Evolutionary conservation across 148 eudicot species (phyloP).

Genomic region (Vaccinium corymbosum): DNA sequence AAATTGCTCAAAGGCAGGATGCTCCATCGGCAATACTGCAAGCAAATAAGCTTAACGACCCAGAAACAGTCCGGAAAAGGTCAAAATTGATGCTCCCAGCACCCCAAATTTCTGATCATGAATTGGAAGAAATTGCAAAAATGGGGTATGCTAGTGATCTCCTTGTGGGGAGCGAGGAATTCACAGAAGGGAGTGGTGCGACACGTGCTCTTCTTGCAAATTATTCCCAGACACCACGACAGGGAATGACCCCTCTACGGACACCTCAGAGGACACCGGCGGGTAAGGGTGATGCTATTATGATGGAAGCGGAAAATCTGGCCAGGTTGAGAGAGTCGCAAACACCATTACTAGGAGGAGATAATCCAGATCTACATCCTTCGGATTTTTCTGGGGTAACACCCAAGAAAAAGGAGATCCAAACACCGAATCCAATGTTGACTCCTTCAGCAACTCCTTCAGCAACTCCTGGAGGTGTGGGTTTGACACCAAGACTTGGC

Average conservation of each 20-base stretch:
- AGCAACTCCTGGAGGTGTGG: constrained; percentile 73
- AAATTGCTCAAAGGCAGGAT: constrained; percentile 88
- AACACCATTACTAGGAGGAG: constrained; percentile 94
- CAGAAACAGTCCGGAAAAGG: constrained; percentile 83
- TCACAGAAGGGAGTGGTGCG: constrained; percentile 88
- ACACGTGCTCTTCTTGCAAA: constrained; percentile 89
- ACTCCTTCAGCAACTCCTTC: constrained; percentile 84
- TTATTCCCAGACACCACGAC: constrained; percentile 91
- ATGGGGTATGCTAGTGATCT: constrained; percentile 76
- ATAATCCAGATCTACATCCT: constrained; percentile 92
- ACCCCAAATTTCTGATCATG: constrained; percentile 93
- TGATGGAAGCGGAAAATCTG: constrained; percentile 99
- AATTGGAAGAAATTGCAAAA: constrained; percentile 90
- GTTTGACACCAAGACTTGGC: constrained; percentile 78
- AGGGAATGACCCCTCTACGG: constrained; percentile 85
- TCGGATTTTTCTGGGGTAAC: constrained; percentile 99
- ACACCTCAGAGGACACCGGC: constrained; percentile 99
- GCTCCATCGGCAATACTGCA: constrained; percentile 91
- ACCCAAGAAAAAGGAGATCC: constrained; percentile 86
- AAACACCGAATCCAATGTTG: constrained; percentile 84
- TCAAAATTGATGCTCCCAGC: constrained; percentile 93
- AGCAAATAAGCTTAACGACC: constrained; percentile 97
- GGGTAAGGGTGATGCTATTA: constrained; percentile 91
- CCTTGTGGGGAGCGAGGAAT: constrained; percentile 71
- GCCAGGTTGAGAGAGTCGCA: constrained; percentile 85